Conservation (phyloP, 73 alveolate species). For the Paramecium caudatum region DNA sequence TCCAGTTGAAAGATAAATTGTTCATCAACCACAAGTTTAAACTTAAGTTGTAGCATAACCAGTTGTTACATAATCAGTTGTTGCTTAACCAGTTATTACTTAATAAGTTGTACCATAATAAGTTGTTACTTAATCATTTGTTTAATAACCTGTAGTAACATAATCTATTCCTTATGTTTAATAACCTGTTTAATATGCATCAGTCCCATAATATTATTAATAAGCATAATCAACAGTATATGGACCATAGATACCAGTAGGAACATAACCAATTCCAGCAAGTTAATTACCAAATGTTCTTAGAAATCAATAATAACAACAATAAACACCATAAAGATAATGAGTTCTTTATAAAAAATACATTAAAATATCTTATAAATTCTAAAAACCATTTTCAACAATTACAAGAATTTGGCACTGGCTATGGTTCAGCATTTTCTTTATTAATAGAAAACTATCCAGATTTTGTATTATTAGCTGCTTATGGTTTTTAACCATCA, state of each 20-base stretch:
- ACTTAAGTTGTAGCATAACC: constrained; percentile 9
- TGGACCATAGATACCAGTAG: not conserved
- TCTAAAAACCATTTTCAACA: constrained; percentile 50
- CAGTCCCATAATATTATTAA: too few relatives aligned
- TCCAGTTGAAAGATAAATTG: constrained; percentile 68
- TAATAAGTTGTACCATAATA: constrained; percentile 38
- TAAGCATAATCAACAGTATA: not conserved
- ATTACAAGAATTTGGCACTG: not conserved
- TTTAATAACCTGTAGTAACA: not conserved
- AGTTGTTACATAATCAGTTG: constrained; percentile 41
- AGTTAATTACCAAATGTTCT: not conserved
- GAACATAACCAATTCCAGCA: not conserved
- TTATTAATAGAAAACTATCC: not conserved
- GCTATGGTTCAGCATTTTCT: not conserved
- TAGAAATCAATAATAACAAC: not conserved
- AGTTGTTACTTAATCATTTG: not conserved
- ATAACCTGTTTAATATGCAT: constrained; percentile 39
- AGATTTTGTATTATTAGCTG: not conserved
- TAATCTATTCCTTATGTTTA: constrained; percentile 4
- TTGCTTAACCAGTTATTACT: constrained; percentile 12
- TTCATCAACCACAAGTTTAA: not conserved
- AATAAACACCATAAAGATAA: not conserved
- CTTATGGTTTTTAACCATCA: not conserved
- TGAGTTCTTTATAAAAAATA: not conserved
- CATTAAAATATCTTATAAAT: too few relatives aligned